Base-by-base conservation (phyloP, 495 filamentous ascomycete species). In the Trichocladium uniseriatum region DNA sequence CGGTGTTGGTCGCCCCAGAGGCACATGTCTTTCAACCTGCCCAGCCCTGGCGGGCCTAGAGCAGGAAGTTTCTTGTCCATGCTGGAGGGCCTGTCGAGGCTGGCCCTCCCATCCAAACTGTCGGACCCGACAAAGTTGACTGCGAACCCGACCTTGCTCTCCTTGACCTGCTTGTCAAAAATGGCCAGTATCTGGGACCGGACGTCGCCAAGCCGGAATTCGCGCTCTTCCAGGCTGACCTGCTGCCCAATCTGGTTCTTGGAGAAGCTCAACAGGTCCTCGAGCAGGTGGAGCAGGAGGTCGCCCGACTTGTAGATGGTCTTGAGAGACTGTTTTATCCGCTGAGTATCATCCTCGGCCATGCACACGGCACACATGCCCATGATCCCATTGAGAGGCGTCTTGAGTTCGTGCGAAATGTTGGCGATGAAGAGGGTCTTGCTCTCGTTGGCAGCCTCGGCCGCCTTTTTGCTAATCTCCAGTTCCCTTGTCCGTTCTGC, bases 361-460 rank as follows among this genome's bases (percentile, higher is more conserved):
- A 94, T 89, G 60, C 85, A 92, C 1, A 92, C 84, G 0, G 89
- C 85, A 54, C 81, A 87, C 88, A 95, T 95, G 42, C 90, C 90
- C 27, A 96, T 69, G 54, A 96, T 95, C 2, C 87, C 90, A 59
- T 96, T 96, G 19, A 95, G 66, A 0, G 90, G 90, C 2, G 90
- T 95, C 62, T 94, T 89, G 13, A 96, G 73, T 62, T 95, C 90
- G 60, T 96, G 90, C 3, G 88, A 94, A 22, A 96, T 94, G 56
- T 96, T 96, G 24, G 90, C 90, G 53, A 96, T 91, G 65, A 96
- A 96, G 20, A 94, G 66, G 6, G 90, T 94, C 68, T 96, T 95
- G 70, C 87, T 92, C 64, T 94, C 86, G 57, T 94, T 95, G 7
- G 90, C 90, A 13, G 86, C 82, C 59, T 95, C 90, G 5, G 90